Evolutionary conservation across 306 rosid species (phyloP), one percentile per base, ranked within the genome.

Genomic region (Casuarina cunninghamiana): DNA sequence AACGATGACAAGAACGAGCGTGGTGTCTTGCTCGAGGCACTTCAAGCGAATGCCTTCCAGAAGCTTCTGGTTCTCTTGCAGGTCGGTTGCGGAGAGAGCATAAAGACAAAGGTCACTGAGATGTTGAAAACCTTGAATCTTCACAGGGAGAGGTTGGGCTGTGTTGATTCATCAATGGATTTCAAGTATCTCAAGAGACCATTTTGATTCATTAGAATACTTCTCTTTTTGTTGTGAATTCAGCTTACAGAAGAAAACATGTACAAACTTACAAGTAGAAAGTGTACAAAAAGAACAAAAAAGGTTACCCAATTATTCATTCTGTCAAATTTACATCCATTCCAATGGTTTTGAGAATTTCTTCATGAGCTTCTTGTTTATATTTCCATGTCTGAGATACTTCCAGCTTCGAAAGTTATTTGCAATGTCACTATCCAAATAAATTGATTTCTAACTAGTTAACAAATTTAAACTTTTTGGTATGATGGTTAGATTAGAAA

Each of bases 31-130:
- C 58, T 88, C 48, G 97, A 90, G 83, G 91, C 94, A 7, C 74
- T 89, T 84, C 94, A 88, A 78, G 82, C 85, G 67, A 96, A 94
- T 37, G 90, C 87, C 26, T 89, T 92, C 69, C 91, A 92, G 82
- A 94, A 94, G 83, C 80, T 92, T 3, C 83, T 94, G 86, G 89
- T 94, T 79, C n/a, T 92, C 75, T 80, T 94, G 87, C 98, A 94
- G 79, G 88, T 94, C 19, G 96, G 98, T 2, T 90, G 94, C 79
- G 84, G 58, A 19, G 93, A 86, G 44, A 69, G 81, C n/a, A 75
- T 82, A 54, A 94, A 90, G 79, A 93, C 77, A 75, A 94, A 91
- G 85, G 90, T 86, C 6, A 84, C 91, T 0, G 91, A 90, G 66
- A 76, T 94, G 86, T 84, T 94, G 93, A 94, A 85, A 60, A 50